These are phyloP conservation scores for Mucor irregularis DNA, from an alignment of 371 early-diverging fungal species.

Conservation along the genomic window DNA sequence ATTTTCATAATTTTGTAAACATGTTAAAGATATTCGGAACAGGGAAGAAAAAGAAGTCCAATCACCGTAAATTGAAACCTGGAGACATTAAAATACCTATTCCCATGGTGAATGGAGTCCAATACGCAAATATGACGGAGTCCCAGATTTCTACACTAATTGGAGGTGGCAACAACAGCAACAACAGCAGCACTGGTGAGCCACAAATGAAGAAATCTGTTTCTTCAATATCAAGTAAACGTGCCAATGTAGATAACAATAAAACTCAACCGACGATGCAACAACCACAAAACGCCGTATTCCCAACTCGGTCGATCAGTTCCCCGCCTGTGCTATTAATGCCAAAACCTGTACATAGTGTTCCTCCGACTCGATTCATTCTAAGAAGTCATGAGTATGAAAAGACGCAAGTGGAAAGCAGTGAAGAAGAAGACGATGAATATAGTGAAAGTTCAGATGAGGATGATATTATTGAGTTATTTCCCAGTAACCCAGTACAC, in stretches of 20 bases:
- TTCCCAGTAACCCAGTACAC: neutral
- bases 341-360: constrained; percentile 20
- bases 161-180: constrained; percentile 1
- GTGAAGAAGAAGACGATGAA: constrained; percentile 1
- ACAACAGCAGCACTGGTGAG: neutral
- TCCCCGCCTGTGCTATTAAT: constrained; percentile 16
- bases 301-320: constrained; percentile 11
- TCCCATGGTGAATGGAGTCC: constrained; percentile 14
- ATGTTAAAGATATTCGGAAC: constrained; percentile 5
- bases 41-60: constrained; percentile 1
- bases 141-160: constrained; percentile 10
- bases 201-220: neutral
- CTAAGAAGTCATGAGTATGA: constrained; percentile 11
- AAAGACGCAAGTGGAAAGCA: constrained; percentile 22
- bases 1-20: neutral
- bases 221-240: constrained; percentile 2
- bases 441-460: neutral
- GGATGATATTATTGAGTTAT: neutral
- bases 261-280: neutral
- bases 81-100: constrained; percentile 15
- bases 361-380: constrained; percentile 16
- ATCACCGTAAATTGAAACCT: neutral
- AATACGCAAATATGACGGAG: constrained; percentile 16
- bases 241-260: neutral
- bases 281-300: neutral